These are phyloP conservation scores for Plasmopara halstedii DNA, from an alignment of 352 stramenopile species.

Conservation along the genomic window DNA sequence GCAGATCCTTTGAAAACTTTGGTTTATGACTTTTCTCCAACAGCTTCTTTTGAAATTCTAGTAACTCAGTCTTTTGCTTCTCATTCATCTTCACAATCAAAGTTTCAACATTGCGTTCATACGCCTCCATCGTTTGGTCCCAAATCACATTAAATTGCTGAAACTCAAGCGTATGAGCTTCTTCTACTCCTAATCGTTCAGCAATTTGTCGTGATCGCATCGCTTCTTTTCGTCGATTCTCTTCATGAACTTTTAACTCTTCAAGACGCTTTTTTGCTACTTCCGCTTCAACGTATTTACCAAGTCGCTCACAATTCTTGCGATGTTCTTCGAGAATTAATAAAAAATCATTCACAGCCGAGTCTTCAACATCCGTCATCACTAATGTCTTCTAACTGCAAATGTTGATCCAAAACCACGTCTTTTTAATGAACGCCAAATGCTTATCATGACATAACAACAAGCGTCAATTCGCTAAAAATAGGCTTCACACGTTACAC, in stretches of 20 bases:
- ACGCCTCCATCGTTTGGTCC: constrained; percentile 95
- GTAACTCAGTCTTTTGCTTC: constrained; percentile 79
- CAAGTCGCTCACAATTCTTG: constrained; percentile 95
- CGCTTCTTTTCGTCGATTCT: constrained; percentile 92
- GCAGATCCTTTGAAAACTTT: constrained; percentile 93
- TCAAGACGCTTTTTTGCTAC: constrained; percentile 95
- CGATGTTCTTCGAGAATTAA: constrained; percentile 92
- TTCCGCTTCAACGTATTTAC: constrained; percentile 96
- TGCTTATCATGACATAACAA: no score
- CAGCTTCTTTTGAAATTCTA: constrained; percentile 91
- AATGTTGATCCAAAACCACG: constrained; percentile 1
- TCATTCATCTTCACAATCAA: constrained; percentile 89
- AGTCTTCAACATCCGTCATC: constrained; percentile 67
- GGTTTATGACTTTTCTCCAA: constrained; percentile 86
- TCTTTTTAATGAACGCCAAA: no score
- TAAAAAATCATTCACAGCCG: constrained; percentile 80
- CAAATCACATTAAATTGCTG: constrained; percentile 96
- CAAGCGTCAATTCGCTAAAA: no score
- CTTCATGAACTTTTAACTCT: constrained; percentile 94
- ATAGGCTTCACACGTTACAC: background rate
- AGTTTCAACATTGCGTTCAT: constrained; percentile 88
- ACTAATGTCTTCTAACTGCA: constrained; percentile 3
- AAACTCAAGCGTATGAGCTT: constrained; percentile 98
- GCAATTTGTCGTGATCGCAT: constrained; percentile 93
- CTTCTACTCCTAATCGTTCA: constrained; percentile 91